These are phyloP conservation scores for Boletellus ananiceps DNA, from an alignment of 768 basidiomycete genomes.

Conservation along the genomic window DNA sequence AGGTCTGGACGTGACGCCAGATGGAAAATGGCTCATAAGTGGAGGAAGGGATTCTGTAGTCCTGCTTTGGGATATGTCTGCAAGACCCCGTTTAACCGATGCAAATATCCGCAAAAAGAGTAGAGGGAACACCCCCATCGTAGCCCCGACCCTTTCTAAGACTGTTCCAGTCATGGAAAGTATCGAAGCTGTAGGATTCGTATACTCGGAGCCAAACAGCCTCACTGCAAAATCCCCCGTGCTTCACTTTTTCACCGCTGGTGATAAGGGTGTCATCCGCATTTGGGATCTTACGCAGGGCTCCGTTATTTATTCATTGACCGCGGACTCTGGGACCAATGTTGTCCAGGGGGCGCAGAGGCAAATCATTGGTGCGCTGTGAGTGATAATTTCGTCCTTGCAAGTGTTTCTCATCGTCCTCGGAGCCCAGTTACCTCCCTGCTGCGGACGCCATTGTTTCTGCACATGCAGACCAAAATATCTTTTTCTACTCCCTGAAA, in stretches of 20 bases:
- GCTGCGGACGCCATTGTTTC: constrained; percentile 65
- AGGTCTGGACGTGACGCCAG: constrained; percentile 77
- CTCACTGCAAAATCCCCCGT: constrained; percentile 31
- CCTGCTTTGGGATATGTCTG: constrained; percentile 80
- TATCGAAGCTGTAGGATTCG: constrained; percentile 79
- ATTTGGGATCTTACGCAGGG: constrained; percentile 80
- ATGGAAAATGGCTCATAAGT: constrained; percentile 87
- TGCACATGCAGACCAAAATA: constrained; percentile 95
- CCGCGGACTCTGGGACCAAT: constrained; percentile 34
- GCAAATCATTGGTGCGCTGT: constrained; percentile 83
- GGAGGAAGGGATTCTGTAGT: constrained; percentile 93
- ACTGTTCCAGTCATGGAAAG: constrained; percentile 84
- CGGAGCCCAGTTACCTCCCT: constrained; percentile 57
- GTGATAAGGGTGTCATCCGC: constrained; percentile 81
- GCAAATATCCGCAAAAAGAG: constrained; percentile 27
- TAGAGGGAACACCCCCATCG: constrained; percentile 43
- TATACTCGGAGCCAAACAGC: constrained; percentile 47
- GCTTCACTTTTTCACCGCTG: constrained; percentile 81
- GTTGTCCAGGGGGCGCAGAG: constrained; percentile 68
- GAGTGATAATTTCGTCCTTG: constrained; percentile 32
- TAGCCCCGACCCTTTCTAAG: constrained; percentile 57
- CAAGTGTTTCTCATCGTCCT: constrained; percentile 15
- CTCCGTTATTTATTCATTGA: constrained; percentile 55
- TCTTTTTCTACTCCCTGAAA: constrained; percentile 82
- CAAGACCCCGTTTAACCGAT: constrained; percentile 1